Conservation (phyloP, 1,284 basidiomycete genomes). For the Phellinidium pouzarii region DNA sequence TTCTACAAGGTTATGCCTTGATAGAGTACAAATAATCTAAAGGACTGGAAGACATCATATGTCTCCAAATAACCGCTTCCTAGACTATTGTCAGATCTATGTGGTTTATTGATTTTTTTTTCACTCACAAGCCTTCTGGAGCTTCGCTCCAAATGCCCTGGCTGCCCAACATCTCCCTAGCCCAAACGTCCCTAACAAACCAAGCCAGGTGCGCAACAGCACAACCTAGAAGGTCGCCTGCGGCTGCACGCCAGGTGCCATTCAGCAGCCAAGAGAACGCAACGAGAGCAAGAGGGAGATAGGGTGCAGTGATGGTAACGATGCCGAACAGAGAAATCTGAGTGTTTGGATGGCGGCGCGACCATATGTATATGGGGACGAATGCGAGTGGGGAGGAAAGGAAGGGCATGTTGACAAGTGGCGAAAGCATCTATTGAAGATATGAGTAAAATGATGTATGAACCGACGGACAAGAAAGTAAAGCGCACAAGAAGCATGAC, state of each 20-base stretch:
- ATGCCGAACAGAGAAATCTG: constrained; percentile 95
- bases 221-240: constrained; percentile 82
- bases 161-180: constrained; percentile 81
- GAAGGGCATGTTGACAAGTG: constrained; percentile 85
- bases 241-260: constrained; percentile 79
- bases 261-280: constrained; percentile 87
- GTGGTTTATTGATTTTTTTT: not conserved
- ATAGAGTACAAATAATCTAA: too few species aligned
- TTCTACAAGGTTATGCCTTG: too few species aligned
- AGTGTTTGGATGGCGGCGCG: constrained; percentile 85
- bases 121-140: constrained; percentile 71
- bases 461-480: not conserved
- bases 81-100: constrained; percentile 25
- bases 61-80: constrained; percentile 64
- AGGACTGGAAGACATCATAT: too few species aligned
- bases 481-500: constrained; percentile 72
- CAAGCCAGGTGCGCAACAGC: constrained; percentile 88
- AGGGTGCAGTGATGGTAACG: constrained; percentile 91
- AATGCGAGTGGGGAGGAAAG: constrained; percentile 85
- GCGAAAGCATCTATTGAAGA: constrained; percentile 59
- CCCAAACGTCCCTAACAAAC: constrained; percentile 94
- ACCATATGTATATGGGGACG: constrained; percentile 96
- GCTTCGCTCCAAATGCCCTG: constrained; percentile 71
- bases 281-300: constrained; percentile 87
- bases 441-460: constrained; percentile 14